phyloP scores from a whole-genome alignment of 805 yeast genomes.

The Debaryomyces hansenii region DNA sequence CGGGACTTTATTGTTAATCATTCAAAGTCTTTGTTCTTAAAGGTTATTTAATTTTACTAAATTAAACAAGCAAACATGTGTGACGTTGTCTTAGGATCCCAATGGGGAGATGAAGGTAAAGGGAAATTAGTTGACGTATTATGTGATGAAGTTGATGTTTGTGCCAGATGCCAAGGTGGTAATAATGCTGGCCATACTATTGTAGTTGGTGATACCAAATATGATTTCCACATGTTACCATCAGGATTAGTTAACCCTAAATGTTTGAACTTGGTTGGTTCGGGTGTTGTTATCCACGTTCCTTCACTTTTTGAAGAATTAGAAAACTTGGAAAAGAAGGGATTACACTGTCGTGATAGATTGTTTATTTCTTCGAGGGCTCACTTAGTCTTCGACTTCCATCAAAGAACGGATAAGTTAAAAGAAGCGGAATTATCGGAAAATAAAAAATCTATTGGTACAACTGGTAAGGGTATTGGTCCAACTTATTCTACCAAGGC shows the following conservation, averaged over 20 bases:
- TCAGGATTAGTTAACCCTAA: constrained; percentile 95
- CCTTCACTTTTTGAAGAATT: constrained; percentile 92
- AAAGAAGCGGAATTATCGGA: constrained; percentile 87
- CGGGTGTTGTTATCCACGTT: constrained; percentile 90
- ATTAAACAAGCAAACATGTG: constrained; percentile 47
- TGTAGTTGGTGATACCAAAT: constrained; percentile 83
- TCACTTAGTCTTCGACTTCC: constrained; percentile 96
- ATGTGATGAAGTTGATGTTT: constrained; percentile 93
- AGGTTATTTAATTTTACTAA: background rate
- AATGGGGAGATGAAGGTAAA: constrained; percentile 99
- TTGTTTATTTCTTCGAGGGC: constrained; percentile 90
- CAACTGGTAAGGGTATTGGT: constrained; percentile 99
- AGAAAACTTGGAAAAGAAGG: constrained; percentile 76
- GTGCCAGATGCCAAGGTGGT: constrained; percentile 99
- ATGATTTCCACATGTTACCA: constrained; percentile 98
- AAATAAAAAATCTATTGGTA: constrained; percentile 87
- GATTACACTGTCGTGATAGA: constrained; percentile 71
- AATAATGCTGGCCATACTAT: constrained; percentile 99
- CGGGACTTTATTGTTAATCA: constrained; percentile 16
- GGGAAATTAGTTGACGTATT: constrained; percentile 95
- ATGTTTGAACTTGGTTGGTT: constrained; percentile 86
- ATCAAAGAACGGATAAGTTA: constrained; percentile 93
- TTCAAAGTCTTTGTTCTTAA: constrained; percentile 9
- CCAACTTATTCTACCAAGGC: constrained; percentile 98
- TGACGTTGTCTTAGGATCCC: constrained; percentile 95